phyloP scores from a whole-genome alignment of 2,329 filamentous ascomycete species.

The Parascedosporium putredinis region DNA sequence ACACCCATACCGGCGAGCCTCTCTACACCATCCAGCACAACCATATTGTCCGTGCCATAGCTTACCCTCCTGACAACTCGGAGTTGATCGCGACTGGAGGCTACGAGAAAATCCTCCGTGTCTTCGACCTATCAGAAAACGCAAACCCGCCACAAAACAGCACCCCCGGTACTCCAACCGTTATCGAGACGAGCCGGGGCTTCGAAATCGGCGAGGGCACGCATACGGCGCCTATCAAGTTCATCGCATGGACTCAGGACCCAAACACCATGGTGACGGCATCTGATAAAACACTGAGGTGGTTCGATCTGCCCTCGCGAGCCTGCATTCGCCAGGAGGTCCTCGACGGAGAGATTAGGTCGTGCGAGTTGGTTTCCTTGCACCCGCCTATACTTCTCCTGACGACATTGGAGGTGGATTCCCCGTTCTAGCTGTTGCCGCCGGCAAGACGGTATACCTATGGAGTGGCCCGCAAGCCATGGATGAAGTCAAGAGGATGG shows the following conservation, averaged over 20 bases:
- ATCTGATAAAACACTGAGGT: constrained; percentile 82
- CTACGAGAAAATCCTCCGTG: constrained; percentile 89
- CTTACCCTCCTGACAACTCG: constrained; percentile 71
- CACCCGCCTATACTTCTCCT: constrained; percentile 45
- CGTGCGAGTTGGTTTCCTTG: constrained; percentile 77
- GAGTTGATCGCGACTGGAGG: constrained; percentile 89
- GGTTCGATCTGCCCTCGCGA: constrained; percentile 80
- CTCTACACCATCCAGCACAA: constrained; percentile 80
- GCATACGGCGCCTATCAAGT: constrained; percentile 85
- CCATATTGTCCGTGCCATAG: constrained; percentile 89
- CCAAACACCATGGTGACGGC: constrained; percentile 85
- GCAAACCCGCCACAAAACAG: constrained; percentile 21
- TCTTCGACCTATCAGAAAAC: constrained; percentile 72
- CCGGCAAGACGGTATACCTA: constrained; percentile 90
- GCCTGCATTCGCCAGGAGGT: constrained; percentile 65
- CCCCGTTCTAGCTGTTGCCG: constrained; percentile 75
- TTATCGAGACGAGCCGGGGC: constrained; percentile 49
- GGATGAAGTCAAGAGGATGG: constrained; percentile 65
- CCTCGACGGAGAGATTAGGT: constrained; percentile 78
- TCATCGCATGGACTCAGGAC: constrained; percentile 86
- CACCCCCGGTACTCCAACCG: constrained; percentile 23
- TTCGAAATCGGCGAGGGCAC: constrained; percentile 82
- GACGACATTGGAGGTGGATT: constrained; percentile 56
- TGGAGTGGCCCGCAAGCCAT: constrained; percentile 69
- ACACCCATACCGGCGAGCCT: constrained; percentile 86